These are phyloP conservation scores for Teunomyces aglyptinius DNA, from an alignment of 805 yeast genomes.

Conservation along the genomic window DNA sequence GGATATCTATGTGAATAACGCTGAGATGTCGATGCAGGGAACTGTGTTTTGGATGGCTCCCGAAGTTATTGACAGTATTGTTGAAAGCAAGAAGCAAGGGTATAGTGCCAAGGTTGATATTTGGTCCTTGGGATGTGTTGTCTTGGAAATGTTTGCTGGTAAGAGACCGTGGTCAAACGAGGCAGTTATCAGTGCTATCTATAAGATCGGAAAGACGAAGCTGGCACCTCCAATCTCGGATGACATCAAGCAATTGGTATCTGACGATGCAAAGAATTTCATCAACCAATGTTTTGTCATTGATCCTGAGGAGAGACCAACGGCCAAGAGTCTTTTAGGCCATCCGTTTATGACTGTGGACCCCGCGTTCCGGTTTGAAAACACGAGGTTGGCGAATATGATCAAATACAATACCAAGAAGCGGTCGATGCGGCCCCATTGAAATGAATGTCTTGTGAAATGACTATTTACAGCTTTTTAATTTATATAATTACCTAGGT, in stretches of 20 bases:
- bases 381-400: conserved; percentile 55
- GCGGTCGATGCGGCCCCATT: conserved; percentile 3
- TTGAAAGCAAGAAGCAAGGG: conserved; percentile 74
- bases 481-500: conserved; percentile 12
- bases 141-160: conserved; percentile 96
- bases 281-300: conserved; percentile 68
- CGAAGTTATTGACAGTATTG: conserved; percentile 86
- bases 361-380: conserved; percentile 45
- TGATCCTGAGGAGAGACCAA: conserved; percentile 85
- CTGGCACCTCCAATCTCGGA: conserved; percentile 95
- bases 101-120: conserved; percentile 97
- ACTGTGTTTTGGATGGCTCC: conserved; percentile 99
- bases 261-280: conserved; percentile 65
- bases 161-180: conserved; percentile 96
- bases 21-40: conserved; percentile 98
- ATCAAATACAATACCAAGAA: conserved; percentile 34
- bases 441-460: background rate
- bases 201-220: conserved; percentile 79
- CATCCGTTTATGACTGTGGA: conserved; percentile 52
- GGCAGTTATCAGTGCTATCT: conserved; percentile 93
- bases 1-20: conserved; percentile 84
- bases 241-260: conserved; percentile 67
- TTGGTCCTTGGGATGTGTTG: conserved; percentile 98
- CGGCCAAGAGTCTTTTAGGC: conserved; percentile 62
- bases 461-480: background rate